Base-by-base conservation (phyloP, 2,329 filamentous ascomycete species). In the Aspergillus felis region DNA sequence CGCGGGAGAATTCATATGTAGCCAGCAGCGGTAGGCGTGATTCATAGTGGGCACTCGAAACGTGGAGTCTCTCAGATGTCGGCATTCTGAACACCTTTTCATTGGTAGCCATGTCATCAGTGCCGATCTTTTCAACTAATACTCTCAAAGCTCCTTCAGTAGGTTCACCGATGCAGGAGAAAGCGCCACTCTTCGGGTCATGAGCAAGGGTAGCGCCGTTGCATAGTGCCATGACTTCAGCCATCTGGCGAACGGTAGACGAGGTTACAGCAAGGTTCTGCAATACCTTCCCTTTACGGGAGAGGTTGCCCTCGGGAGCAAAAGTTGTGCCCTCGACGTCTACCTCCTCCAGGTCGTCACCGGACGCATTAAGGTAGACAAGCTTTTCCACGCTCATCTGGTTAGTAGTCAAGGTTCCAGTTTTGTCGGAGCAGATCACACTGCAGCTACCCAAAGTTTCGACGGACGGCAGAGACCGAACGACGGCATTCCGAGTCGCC, bases 381-480 rank as follows among this genome's bases (percentile, higher is more conserved):
- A 97, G 79, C 77, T 93, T 96, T 80, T 87, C 94, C 56, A 97
- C 94, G 71, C 94, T 97, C 94, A 99, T 99, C 78, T 97, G 92
- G 79, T 99, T 99, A 44, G 94, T 99, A 10, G 94, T 99, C 72
- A 99, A 79, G 51, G 94, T 99, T 66, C 94, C 95, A 4, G 94
- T 99, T 82, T 99, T 99, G 82, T 99, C 94, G 3, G 95, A 99
- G 81, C 95, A 99, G 73, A 99, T 97, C 57, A 99, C 92, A 70
- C 94, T 99, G 84, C 94, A 99, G 83, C 94, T 99, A 72, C 94
- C 94, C 54, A 99, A 83, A 12, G 94, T 99, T 78, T 99, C 94
- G 53, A 99, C 94, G 1, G 94, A 99, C 22, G 94, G 94, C 67
- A 99, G 80, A 72, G 92, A 97, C 75, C 95, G 87, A 57, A 99